Evolutionary conservation across 2,329 filamentous ascomycete genomes (phyloP).

Genomic region (Trichocomaceae sp.): DNA sequence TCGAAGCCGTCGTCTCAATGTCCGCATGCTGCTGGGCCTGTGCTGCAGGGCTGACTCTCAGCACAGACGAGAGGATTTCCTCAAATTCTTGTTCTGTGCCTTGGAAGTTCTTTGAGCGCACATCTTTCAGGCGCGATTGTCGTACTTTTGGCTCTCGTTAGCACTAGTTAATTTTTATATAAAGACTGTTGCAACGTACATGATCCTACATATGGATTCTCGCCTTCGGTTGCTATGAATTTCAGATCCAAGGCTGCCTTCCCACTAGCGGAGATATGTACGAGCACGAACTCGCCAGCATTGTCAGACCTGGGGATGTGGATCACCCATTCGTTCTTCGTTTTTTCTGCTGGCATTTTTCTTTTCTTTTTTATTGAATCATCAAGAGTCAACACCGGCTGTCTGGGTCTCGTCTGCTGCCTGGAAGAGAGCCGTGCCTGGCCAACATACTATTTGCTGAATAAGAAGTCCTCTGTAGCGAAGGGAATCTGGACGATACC

Average conservation of each 20-base stretch:
- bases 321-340: slow-evolving; percentile 36
- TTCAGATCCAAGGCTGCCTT: slow-evolving; percentile 45
- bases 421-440: neutral
- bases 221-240: slow-evolving; percentile 53
- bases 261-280: slow-evolving; percentile 40
- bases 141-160: slow-evolving; percentile 28
- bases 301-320: slow-evolving; percentile 45
- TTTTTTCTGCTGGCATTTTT: slow-evolving; percentile 1
- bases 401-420: slow-evolving; percentile 6
- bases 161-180: neutral
- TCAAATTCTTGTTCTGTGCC: slow-evolving; percentile 39
- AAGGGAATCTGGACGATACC: too few relatives aligned
- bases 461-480: neutral
- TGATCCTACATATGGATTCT: slow-evolving; percentile 46
- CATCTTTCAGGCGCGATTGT: slow-evolving; percentile 28
- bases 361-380: too few relatives aligned
- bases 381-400: neutral
- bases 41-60: slow-evolving; percentile 22
- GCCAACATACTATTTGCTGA: too few relatives aligned
- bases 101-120: slow-evolving; percentile 39
- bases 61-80: slow-evolving; percentile 29
- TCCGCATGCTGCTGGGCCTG: slow-evolving; percentile 17
- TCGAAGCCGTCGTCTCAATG: slow-evolving; percentile 28
- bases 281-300: slow-evolving; percentile 38
- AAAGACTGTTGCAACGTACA: slow-evolving; percentile 28